Evolutionary conservation across 495 filamentous ascomycete species (phyloP).

Genomic region (Ascodesmis nigricans): DNA sequence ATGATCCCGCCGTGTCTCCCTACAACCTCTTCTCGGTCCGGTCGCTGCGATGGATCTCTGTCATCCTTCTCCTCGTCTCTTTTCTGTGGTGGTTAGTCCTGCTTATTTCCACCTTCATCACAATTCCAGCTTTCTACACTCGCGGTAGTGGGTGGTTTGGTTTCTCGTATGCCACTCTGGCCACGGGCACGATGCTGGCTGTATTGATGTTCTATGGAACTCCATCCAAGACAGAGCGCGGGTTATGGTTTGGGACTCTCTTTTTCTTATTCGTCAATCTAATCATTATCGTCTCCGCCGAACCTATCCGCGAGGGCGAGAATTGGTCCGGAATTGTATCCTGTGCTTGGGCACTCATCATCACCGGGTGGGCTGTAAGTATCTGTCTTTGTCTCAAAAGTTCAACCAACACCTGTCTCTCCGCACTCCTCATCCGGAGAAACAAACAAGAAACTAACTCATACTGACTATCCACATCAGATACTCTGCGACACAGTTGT

Average conservation of each 20-base stretch:
- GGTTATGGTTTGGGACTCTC: constrained; percentile 42
- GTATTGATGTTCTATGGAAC: constrained; percentile 69
- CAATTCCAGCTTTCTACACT: constrained; percentile 59
- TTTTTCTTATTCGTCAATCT: constrained; percentile 57
- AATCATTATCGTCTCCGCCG: constrained; percentile 52
- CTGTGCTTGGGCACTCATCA: constrained; percentile 50
- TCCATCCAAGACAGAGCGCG: constrained; percentile 53
- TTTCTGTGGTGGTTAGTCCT: constrained; percentile 83
- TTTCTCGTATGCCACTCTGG: constrained; percentile 44
- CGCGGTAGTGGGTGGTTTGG: constrained; percentile 79
- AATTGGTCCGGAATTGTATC: constrained; percentile 73
- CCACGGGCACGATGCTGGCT: constrained; percentile 47
- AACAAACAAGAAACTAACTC: too few relatives aligned
- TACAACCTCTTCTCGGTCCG: constrained; percentile 89
- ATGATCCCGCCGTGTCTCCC: constrained; percentile 88
- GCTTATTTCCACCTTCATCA: constrained; percentile 69
- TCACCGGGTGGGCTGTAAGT: constrained; percentile 37
- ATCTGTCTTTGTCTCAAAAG: constrained; percentile 18
- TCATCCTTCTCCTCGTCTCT: constrained; percentile 47
- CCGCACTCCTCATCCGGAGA: background rate
- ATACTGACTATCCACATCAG: constrained; percentile 2
- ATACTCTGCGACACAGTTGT: constrained; percentile 40
- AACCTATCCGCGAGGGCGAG: constrained; percentile 56
- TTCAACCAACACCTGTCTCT: constrained; percentile 8
- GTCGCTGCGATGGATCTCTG: constrained; percentile 46